These are phyloP conservation scores for Ophiostoma novo-ulmi DNA, from an alignment of 2,329 filamentous ascomycete genomes.

Conservation along the genomic window DNA sequence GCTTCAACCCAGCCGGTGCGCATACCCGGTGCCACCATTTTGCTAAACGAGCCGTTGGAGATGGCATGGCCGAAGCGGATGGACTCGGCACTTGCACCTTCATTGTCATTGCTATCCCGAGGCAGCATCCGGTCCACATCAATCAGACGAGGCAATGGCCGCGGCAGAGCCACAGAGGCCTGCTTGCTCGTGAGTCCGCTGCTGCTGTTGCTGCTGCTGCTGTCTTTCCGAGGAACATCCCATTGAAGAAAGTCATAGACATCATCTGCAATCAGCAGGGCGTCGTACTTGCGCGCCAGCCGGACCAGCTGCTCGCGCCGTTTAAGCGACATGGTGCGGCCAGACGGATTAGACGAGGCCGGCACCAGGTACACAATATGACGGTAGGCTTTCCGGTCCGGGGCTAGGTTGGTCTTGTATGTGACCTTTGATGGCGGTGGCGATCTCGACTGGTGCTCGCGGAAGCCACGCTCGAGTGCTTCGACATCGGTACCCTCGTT, in stretches of 20 bases:
- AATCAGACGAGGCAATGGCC: constrained; percentile 63
- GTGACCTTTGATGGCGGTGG: neutral
- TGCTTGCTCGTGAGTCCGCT: neutral
- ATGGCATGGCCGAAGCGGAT: constrained; percentile 67
- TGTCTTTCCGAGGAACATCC: constrained; percentile 39
- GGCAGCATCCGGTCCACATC: constrained; percentile 69
- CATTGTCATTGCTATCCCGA: constrained; percentile 32
- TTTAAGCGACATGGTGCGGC: constrained; percentile 68
- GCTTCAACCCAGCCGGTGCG: constrained; percentile 87
- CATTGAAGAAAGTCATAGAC: constrained; percentile 93
- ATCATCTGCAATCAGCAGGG: constrained; percentile 81
- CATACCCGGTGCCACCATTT: constrained; percentile 74
- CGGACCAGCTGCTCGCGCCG: constrained; percentile 64
- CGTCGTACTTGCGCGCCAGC: constrained; percentile 74
- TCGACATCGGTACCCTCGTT: constrained; percentile 68
- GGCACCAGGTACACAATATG: constrained; percentile 87
- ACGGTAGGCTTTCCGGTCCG: constrained; percentile 71
- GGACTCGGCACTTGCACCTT: constrained; percentile 38
- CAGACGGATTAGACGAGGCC: constrained; percentile 83
- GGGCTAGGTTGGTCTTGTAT: constrained; percentile 36
- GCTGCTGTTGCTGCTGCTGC: neutral
- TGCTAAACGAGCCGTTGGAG: constrained; percentile 87
- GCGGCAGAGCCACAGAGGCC: constrained; percentile 34
- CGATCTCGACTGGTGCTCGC: constrained; percentile 17
- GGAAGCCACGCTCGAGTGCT: constrained; percentile 45